Evolutionary conservation across 108 stramenopile genomes (phyloP), one percentile per base, ranked within the genome.

Genomic region (Mediolabrus comicus): DNA sequence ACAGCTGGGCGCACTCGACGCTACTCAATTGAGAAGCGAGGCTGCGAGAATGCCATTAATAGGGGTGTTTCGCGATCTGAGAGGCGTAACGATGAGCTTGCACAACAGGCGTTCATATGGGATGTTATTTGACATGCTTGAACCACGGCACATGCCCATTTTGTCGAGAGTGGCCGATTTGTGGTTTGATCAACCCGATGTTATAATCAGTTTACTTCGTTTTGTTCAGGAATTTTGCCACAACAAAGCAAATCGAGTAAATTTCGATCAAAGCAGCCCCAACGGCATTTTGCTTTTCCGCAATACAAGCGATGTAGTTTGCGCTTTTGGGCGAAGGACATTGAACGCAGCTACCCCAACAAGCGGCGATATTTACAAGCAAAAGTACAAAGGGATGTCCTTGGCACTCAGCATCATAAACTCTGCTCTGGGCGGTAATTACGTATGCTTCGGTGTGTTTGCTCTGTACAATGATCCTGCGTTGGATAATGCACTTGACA

Each of bases 231-330:
- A 99, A 72, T 97, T 99, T 71, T 96, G 95, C 55, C 87, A 93
- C 84, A 99, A 99, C 86, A 97, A 97, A 72, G 97, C 93, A 7
- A 96, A 97, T 66, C 91, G 98, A 63, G 96, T 99, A 32, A 96
- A 95, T 67, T 99, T 99, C 71, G 97, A 97, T 72, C 94, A 97
- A 71, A 96, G 93, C 71, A 90, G 87, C 62, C 94, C 98, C 16
- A 98, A 98, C 75, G 98, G 98, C n/a, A 98, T 99, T 62, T 83
- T 99, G 28, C 88, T 99, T 4, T 99, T 99, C 83, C 92, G 96
- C 9, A 84, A 84, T 43, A 95, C 94, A 22, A 94, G 93, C 67
- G 91, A 95, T 84, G 94, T 97, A 11, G 85, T 97, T 22, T 95
- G 94, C 73, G 94, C 96, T 26, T 97, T 90, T 75, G 96, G 94